Base-by-base conservation (phyloP, 805 yeast species). In the Myxozyma mucilagina region DNA sequence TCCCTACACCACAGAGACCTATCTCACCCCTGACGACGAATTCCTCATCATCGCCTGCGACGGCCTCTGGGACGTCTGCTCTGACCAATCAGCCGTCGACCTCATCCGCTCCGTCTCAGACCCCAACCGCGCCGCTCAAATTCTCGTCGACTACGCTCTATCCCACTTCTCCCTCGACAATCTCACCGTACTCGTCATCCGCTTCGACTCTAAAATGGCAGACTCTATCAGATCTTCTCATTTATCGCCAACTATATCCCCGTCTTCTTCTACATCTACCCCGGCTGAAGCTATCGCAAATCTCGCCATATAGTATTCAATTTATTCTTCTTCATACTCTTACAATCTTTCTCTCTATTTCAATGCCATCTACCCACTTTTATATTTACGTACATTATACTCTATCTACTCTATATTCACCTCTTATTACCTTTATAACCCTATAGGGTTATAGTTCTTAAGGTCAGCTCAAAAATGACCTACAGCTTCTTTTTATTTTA, bases 31-130 rank as follows among this genome's bases (percentile, higher is more conserved):
- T 0, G 78, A 76, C 10, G 97, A 92, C 72, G 87, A 87, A 67
- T 90, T 89, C 70, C 73, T 93, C 70, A 91, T 93, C 53, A 76
- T 93, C 61, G 98, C 97, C 0, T 94, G 98, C 73, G 99, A 93
- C 74, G 99, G 99, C 0, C 76, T 93, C 10, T 93, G 98, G 98
- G 99, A 93, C 73, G 97, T 93, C 4, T 81, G 92, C 54, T 80
- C 85, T 8, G 99, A 94, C 72, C 87, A 84, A 65, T 82, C 83
- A 58, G 98, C 98, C 0, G 89, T 94, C 59, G 86, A 86, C 58
- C 73, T 87, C 67, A 86, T 90, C 4, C 77, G 79, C 51, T 79
- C 80, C 44, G 76, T 82, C 11, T 57, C 79, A 82, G 69, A 67
- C 38, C 71, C 71, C 35, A 59, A 60, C 39, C 67, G 49, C 20